Percentiles rank a stretch among this genome's conserved stretches.
Evolutionary conservation across 2,329 filamentous ascomycete genomes (phyloP).

Genomic region (Diaporthe vexans): DNA sequence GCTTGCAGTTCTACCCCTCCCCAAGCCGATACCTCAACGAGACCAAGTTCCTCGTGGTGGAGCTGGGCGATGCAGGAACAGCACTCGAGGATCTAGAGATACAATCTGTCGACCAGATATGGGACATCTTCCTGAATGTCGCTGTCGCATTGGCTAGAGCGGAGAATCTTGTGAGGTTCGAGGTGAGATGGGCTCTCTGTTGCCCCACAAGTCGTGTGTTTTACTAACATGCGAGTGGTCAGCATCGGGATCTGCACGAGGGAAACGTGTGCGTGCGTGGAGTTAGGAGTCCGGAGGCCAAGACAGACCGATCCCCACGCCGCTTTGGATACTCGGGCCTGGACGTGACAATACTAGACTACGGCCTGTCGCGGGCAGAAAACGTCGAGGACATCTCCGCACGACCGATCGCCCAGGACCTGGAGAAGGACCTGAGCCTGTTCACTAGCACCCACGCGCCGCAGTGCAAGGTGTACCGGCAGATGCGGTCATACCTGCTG

Average conservation of each 20-base stretch:
- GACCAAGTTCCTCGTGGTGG: conserved; percentile 72
- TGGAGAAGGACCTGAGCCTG: conserved; percentile 71
- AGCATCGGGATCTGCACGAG: conserved; percentile 77
- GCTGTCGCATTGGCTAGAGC: conserved; percentile 72
- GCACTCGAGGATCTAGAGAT: conserved; percentile 72
- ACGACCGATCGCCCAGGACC: conserved; percentile 65
- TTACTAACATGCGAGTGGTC: not conserved
- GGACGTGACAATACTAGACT: conserved; percentile 76
- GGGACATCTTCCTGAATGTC: conserved; percentile 74
- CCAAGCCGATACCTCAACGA: conserved; percentile 71
- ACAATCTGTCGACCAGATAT: conserved; percentile 64
- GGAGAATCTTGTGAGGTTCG: conserved; percentile 70
- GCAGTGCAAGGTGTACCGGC: conserved; percentile 74
- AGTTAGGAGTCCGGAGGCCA: conserved; percentile 51
- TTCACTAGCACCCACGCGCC: conserved; percentile 72
- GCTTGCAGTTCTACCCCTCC: conserved; percentile 73
- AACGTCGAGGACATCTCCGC: conserved; percentile 54
- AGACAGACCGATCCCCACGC: conserved; percentile 48
- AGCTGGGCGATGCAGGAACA: conserved; percentile 73
- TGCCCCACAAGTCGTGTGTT: not conserved
- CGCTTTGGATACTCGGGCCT: conserved; percentile 72
- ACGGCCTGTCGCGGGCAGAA: conserved; percentile 73
- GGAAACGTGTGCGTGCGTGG: conserved; percentile 73
- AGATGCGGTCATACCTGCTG: conserved; percentile 71
- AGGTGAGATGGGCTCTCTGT: conserved; percentile 57